A percentile compares a stretch with the other conserved stretches of the same genome.
These are phyloP conservation scores for Populus davidiana DNA, from an alignment of 345 rosid species.

Conservation along the genomic window DNA sequence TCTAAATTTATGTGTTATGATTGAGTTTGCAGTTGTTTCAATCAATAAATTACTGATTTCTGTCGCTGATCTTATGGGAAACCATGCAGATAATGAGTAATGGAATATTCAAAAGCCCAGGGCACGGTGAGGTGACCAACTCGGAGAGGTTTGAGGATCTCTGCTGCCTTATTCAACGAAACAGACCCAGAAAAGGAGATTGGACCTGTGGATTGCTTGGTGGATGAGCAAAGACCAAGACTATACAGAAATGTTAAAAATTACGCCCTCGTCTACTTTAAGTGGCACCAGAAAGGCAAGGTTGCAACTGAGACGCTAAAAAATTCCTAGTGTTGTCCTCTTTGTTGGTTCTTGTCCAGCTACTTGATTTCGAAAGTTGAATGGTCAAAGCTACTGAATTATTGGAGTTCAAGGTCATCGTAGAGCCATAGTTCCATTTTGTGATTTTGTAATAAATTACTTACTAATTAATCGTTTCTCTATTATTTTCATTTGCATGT, in stretches of 20 bases:
- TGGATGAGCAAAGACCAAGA: slow-evolving; percentile 10
- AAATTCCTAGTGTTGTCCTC: not conserved
- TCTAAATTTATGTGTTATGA: no score
- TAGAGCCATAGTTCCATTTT: no score
- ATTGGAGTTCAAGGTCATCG: no score
- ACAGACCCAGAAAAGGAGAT: slow-evolving; percentile 9
- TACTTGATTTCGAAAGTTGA: no score
- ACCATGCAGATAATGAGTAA: slow-evolving; percentile 4
- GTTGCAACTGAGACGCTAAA: slow-evolving; percentile 2
- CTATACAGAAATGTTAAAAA: slow-evolving; percentile 4
- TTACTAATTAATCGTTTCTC: no score
- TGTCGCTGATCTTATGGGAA: not conserved
- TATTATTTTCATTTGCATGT: no score
- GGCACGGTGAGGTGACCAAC: slow-evolving; percentile 6
- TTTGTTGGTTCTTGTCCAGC: no score
- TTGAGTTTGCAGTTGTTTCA: no score
- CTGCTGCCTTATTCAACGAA: not conserved
- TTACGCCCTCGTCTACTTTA: slow-evolving; percentile 1
- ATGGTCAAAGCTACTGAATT: no score
- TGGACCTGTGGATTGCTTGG: slow-evolving; percentile 1
- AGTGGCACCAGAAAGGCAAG: not conserved
- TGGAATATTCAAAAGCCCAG: slow-evolving; percentile 7
- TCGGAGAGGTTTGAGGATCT: not conserved
- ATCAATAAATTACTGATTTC: not conserved
- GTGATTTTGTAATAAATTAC: no score